Base-by-base conservation (phyloP, 805 yeast species). In the Pichia manshurica region DNA sequence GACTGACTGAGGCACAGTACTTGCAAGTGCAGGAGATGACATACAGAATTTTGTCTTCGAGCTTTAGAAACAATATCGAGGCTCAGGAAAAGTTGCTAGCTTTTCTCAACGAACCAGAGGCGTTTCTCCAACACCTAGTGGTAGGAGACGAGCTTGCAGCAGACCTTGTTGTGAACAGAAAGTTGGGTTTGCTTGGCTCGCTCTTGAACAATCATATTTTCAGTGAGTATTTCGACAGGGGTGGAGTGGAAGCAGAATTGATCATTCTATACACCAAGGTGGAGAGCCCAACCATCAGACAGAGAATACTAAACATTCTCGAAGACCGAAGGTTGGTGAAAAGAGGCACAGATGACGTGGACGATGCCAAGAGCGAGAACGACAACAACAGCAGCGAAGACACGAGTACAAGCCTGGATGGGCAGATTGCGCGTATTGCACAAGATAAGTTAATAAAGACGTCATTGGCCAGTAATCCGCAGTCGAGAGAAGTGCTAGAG, bases 31-130 rank as follows among this genome's bases (percentile, higher is more conserved):
- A 72, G 48, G 93, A 87, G 48, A 56, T 75, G 39, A 62, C 80
- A 1, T 74, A 79, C 13, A 70, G 88, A 51, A 69, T 84, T 25
- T 68, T 89, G 49, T 82, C 85, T 0, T 73, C 87, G 5, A 65
- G 90, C 4, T 63, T 88, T 39, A 73, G 96, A 56, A 88, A 88
- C 61, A 89, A 89, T 59, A 80, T 79, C 2, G 76, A 53, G 3
- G 65, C 67, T 0, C 60, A 58, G 39, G 38, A 47, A 7, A 42
- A 39, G 3, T 53, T 63, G 20, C 7, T 47, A 4, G 19, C 45
- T 2, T 55, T 58, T 39, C 42, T 62, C 20, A 39, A 47, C 8
- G 48, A 58, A 13, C 53, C 56, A 1, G 43, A 43, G 16, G 55
- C 56, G 15, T 55, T 58, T 35, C 31, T 60, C n/a, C 13, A 15